These are phyloP conservation scores for Cerioporus squamosus DNA, from an alignment of 1,284 basidiomycete species.

Conservation along the genomic window DNA sequence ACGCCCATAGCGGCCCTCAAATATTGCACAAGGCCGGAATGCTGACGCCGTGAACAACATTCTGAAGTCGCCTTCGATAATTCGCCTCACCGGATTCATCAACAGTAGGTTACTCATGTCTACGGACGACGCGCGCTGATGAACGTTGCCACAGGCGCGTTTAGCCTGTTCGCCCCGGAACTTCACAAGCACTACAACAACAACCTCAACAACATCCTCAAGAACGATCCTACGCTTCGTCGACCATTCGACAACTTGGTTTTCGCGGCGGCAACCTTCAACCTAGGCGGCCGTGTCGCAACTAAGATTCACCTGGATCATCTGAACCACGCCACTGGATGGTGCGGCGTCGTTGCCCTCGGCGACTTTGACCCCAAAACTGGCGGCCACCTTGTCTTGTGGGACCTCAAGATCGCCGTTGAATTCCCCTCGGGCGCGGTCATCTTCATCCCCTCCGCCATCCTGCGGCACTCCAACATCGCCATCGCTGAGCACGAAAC, in stretches of 20 bases:
- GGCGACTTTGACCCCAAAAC: slow-evolving; percentile 27
- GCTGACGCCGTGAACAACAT: too few species aligned
- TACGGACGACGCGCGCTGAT: too few species aligned
- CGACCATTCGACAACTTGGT: slow-evolving; percentile 7
- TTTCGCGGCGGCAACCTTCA: slow-evolving; percentile 20
- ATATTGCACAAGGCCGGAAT: too few species aligned
- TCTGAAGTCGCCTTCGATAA: too few species aligned
- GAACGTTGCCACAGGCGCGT: not conserved
- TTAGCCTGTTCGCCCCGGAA: slow-evolving; percentile 10
- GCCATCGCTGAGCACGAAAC: slow-evolving; percentile 23
- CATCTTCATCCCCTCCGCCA: slow-evolving; percentile 34
- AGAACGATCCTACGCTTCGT: slow-evolving; percentile 2
- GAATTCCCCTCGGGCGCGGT: slow-evolving; percentile 28
- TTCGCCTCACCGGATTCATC: too few species aligned
- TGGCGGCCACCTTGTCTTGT: slow-evolving; percentile 33
- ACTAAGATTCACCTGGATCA: slow-evolving; percentile 23
- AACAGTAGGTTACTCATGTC: too few species aligned
- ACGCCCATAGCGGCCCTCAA: too few species aligned
- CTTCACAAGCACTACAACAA: slow-evolving; percentile 9
- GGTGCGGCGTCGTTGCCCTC: slow-evolving; percentile 28
- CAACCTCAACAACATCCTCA: not conserved
- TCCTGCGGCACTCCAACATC: slow-evolving; percentile 31
- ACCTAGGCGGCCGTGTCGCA: slow-evolving; percentile 21
- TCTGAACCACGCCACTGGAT: slow-evolving; percentile 24
- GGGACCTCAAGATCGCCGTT: slow-evolving; percentile 27